phyloP scores from a whole-genome alignment of 169 alveolate genomes.

The Theileria luwenshuni region DNA sequence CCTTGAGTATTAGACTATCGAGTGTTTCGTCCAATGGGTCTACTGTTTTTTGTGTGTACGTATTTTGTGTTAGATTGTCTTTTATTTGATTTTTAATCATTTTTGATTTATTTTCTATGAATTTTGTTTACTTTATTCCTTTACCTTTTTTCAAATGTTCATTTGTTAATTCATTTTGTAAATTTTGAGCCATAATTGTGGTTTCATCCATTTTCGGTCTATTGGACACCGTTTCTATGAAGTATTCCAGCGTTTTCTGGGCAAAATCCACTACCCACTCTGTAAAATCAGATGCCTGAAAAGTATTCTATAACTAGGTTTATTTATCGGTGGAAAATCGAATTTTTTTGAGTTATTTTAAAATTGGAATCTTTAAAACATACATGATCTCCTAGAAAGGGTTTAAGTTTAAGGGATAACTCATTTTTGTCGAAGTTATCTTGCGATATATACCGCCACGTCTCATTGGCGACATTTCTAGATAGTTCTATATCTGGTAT shows the following conservation, averaged over 20 bases:
- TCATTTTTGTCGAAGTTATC: slow-evolving; percentile 20
- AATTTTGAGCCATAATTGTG: slow-evolving; percentile 1
- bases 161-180: neutral
- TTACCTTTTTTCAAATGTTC: slow-evolving; percentile 3
- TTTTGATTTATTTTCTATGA: no score
- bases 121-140: no score
- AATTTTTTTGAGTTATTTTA: no score
- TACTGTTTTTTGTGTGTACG: no score
- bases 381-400: slow-evolving; percentile 42
- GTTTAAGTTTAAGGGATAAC: slow-evolving; percentile 33
- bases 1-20: slow-evolving; percentile 54
- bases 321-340: no score
- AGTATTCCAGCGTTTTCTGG: slow-evolving; percentile 41
- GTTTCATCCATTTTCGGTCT: neutral
- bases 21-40: slow-evolving; percentile 64
- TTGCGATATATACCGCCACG: slow-evolving; percentile 51
- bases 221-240: neutral
- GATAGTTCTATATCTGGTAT: slow-evolving; percentile 29
- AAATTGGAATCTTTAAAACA: neutral
- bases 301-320: neutral
- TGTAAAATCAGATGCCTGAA: slow-evolving; percentile 62
- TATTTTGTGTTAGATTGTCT: no score
- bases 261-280: slow-evolving; percentile 64
- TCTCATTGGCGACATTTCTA: slow-evolving; percentile 28
- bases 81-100: no score